Base-by-base conservation (phyloP, 2,329 filamentous ascomycete genomes). In the Ceratocystiopsis minuta region DNA sequence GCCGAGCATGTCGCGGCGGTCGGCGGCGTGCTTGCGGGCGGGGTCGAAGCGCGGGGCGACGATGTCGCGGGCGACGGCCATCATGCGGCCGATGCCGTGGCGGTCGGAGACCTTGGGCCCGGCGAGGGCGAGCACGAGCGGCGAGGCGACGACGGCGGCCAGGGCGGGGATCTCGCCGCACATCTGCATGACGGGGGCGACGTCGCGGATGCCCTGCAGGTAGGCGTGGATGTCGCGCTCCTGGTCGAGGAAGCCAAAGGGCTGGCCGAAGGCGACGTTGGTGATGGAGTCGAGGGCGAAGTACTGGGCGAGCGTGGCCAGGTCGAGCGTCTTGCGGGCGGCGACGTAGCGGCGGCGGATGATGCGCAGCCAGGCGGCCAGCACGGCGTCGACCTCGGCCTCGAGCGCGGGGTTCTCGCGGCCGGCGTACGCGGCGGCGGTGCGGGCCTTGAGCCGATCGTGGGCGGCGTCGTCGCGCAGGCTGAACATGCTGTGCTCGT, bases 211-310 rank as follows among this genome's bases (percentile, higher is more conserved):
- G 16, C 60, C 60, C 34, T 54, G 48, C 34, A 68, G 56, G 48
- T 66, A 68, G 13, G 55, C 57, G 43, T 63, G 62, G 0, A 63
- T 56, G 46, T 68, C 65, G 11, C 55, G 51, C 46, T 68, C 60
- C 9, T 52, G 50, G 16, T 55, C 54, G 1, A 68, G 50, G 46
- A 62, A 64, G 16, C 65, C 64, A 47, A 68, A 66, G 2, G 58
- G 51, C 40, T 59, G 46, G 17, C 67, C 66, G 38, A 69, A 63
- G 3, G 62, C 64, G 13, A 71, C 49, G 33, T 60, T 58, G 34
- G 60, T 65, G 46, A 72, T 66, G 16, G 67, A 60, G 46, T 72
- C 68, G 5, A 70, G 54, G 0, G 66, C 67, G 41, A 70, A 63
- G 54, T 60, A 68, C 33, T 65, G 61, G 2, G 61, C 57, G 36